These are phyloP conservation scores for Kwoniella sp. DNA, from an alignment of 768 basidiomycete species.

Conservation along the genomic window DNA sequence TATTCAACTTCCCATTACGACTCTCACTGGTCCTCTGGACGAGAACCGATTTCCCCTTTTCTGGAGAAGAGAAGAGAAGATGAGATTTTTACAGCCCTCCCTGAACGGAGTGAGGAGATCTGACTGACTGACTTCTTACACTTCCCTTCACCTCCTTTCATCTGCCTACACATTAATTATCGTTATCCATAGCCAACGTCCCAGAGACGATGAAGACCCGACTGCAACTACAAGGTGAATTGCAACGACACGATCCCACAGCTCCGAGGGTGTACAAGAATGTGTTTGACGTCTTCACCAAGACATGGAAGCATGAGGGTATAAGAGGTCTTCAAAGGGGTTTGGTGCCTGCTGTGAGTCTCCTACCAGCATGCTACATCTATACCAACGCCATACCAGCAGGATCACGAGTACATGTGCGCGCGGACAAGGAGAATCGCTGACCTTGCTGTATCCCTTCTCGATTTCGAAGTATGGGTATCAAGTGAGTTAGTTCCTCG, in stretches of 20 bases:
- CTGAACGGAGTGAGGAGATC: too few species aligned
- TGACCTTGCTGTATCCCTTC: background rate
- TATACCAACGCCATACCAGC: too few species aligned
- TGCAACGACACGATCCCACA: slow-evolving; percentile 64
- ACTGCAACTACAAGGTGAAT: slow-evolving; percentile 92
- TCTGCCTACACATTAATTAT: background rate
- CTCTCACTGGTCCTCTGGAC: too few species aligned
- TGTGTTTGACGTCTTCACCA: slow-evolving; percentile 79
- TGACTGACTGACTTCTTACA: background rate
- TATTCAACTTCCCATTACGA: too few species aligned
- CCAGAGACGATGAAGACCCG: slow-evolving; percentile 83
- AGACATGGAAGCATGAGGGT: slow-evolving; percentile 89
- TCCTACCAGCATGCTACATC: too few species aligned
- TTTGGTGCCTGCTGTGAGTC: slow-evolving; percentile 79
- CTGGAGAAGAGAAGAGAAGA: too few species aligned
- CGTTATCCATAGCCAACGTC: slow-evolving; percentile 42
- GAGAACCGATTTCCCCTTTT: too few species aligned
- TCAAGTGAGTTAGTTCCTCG: slow-evolving; percentile 64
- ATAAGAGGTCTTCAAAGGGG: slow-evolving; percentile 90
- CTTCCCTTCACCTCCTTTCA: background rate
- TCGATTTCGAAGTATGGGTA: slow-evolving; percentile 70
- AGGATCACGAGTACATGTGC: background rate
- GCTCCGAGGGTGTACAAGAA: slow-evolving; percentile 77
- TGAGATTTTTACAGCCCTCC: too few species aligned
- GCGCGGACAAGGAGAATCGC: too few species aligned